phyloP scores from a whole-genome alignment of 345 rosid species.

The Zanthoxylum bungeanum region DNA sequence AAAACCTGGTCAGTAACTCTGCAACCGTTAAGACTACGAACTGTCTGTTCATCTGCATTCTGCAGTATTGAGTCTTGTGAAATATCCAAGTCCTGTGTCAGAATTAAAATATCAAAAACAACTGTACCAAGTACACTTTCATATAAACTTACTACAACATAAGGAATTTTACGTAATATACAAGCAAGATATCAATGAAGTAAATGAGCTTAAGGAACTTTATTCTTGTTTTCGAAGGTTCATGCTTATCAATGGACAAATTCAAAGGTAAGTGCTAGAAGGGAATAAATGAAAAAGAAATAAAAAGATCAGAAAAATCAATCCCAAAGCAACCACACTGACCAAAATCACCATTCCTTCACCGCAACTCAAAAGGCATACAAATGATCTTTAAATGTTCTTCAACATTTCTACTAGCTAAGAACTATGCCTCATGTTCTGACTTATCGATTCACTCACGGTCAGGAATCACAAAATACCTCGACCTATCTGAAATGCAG shows the following conservation, averaged over 20 bases:
- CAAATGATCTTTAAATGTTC: not conserved
- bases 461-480: no score
- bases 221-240: not conserved
- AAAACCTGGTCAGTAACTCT: slow-evolving; percentile 98
- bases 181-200: no score
- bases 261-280: not conserved
- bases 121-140: not conserved
- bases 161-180: not conserved
- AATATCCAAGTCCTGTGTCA: slow-evolving; percentile 79
- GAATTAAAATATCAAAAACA: slow-evolving; percentile 6
- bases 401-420: not conserved
- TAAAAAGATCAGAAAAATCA: not conserved
- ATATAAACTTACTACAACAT: not conserved
- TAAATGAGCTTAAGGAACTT: slow-evolving; percentile 1
- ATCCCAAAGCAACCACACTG: not conserved
- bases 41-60: slow-evolving; percentile 92
- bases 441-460: not conserved
- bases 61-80: slow-evolving; percentile 90
- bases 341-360: not conserved
- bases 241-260: not conserved
- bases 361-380: not conserved
- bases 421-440: not conserved
- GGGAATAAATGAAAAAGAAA: no score
- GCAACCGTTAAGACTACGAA: slow-evolving; percentile 98
- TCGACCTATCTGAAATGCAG: not conserved